A percentile compares a stretch with the other conserved stretches of the same genome.
These are phyloP conservation scores for Pterocarpus santalinus DNA, from an alignment of 306 rosid species.

Conservation along the genomic window DNA sequence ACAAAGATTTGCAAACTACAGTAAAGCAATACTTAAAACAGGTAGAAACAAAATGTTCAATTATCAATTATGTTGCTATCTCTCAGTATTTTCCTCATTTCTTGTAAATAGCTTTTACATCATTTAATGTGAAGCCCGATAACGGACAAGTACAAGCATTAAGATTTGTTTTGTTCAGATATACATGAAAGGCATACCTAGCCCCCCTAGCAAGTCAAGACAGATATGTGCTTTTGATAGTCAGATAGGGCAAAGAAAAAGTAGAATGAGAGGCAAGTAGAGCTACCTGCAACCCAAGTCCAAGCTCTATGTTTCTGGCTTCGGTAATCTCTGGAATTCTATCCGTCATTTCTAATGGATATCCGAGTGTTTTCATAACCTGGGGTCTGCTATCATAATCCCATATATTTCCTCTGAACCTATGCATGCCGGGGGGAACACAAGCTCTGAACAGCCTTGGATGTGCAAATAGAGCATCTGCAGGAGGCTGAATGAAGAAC, in stretches of 20 bases:
- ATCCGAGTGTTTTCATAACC: slow-evolving; percentile 77
- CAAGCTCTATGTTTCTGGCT: slow-evolving; percentile 91
- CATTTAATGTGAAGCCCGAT: slow-evolving; percentile 17
- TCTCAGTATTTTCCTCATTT: not conserved
- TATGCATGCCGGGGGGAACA: slow-evolving; percentile 97
- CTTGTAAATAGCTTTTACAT: slow-evolving; percentile 8
- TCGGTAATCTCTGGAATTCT: slow-evolving; percentile 81
- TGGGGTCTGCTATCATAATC: slow-evolving; percentile 84
- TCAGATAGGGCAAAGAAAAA: slow-evolving; percentile 38
- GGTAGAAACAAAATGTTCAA: slow-evolving; percentile 15
- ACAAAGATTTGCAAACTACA: slow-evolving; percentile 3
- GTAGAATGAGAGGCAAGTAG: slow-evolving; percentile 28
- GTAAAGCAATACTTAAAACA: slow-evolving; percentile 26
- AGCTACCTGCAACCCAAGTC: slow-evolving; percentile 93
- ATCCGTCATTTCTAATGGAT: slow-evolving; percentile 73
- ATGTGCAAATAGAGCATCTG: slow-evolving; percentile 94
- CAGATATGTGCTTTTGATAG: not conserved
- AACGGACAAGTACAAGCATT: slow-evolving; percentile 21
- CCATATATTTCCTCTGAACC: slow-evolving; percentile 96
- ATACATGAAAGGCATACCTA: not conserved
- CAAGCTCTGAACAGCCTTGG: slow-evolving; percentile 97
- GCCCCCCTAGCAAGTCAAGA: slow-evolving; percentile 23
- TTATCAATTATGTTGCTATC: slow-evolving; percentile 6
- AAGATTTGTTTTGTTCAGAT: slow-evolving; percentile 16
- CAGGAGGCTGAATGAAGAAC: slow-evolving; percentile 77